Percentiles rank a stretch among this genome's conserved stretches.
Conservation (phyloP, 1,284 basidiomycete species). For the Ganoderma resinaceum region DNA sequence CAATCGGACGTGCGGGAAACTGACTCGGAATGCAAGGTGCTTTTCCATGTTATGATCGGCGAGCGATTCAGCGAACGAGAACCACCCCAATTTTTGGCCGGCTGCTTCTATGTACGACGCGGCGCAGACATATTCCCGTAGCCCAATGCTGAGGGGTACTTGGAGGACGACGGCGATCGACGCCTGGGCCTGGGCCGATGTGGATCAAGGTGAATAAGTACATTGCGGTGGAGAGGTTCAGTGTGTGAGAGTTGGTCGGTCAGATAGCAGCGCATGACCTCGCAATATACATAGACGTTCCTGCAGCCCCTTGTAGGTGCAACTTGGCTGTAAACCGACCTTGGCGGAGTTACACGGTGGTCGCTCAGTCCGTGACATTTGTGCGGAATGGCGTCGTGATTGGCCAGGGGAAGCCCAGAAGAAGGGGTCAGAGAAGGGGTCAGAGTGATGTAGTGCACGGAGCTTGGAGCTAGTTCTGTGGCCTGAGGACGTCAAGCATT, state of each 20-base stretch:
- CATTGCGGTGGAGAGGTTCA: background rate
- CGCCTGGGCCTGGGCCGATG: background rate
- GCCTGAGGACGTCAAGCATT: background rate
- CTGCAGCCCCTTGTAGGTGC: background rate
- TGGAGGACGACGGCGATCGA: background rate
- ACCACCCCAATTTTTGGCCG: background rate
- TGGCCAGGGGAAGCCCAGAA: background rate
- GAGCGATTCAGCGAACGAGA: background rate
- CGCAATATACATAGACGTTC: background rate
- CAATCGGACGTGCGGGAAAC: background rate
- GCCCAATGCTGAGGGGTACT: background rate
- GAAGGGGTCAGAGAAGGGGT: background rate
- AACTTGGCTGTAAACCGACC: background rate
- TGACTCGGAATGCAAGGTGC: background rate
- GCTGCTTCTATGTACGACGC: background rate
- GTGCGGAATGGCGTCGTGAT: background rate
- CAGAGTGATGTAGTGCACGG: background rate
- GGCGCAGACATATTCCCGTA: background rate
- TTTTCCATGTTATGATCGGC: background rate
- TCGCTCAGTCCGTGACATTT: background rate
- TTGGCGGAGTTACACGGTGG: too few species aligned
- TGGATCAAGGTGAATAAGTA: background rate
- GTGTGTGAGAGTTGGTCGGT: background rate
- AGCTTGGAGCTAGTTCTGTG: slow-evolving; percentile 1
- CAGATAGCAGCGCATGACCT: background rate